Evolutionary conservation across 2,329 filamentous ascomycete species (phyloP), one percentile per base, ranked within the genome.

Genomic region (Epichloe sylvatica): DNA sequence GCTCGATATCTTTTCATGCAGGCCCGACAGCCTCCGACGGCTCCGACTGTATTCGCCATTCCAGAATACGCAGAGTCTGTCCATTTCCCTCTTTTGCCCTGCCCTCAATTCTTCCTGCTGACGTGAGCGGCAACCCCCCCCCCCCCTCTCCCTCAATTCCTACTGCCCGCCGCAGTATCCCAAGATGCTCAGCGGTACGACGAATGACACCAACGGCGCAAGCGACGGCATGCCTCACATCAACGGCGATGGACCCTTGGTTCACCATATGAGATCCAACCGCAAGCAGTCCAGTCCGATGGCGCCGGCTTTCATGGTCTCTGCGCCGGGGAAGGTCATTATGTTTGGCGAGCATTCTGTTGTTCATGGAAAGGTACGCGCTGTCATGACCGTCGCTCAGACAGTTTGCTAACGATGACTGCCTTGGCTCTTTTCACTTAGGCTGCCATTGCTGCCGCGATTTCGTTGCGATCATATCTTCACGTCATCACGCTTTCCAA

Each of bases 331-430:
- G 55, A 98, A 98, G 67, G 92, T 96, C 62, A 98, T 98, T 65
- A 87, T 97, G 48, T 97, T 91, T 69, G 92, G 92, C 57, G 92
- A 98, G 67, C 92, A 98, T 70, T 86, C 92, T 2, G 92, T 97
- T n/a, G 92, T 98, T 19, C 81, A 98, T 63, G 90, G 90, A 62
- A 97, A 96, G 78, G 85, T 86, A 70, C 50, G 69, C 35, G 69
- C 35, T 19, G 23, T 17, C 19, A 13, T 40, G 11, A 25, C 37
- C 11, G 23, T 25, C 36, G n/a, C 3, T 39, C 2, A 15, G 7
- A 8, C 19, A 19, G 3, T 45, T 23, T 25, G 15, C 49, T 49
- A 19, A 48, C 48, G 37, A 41, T 46, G 44, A 11, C 11, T 36
- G 33, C 41, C n/a, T 30, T 25, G 13, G 13, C 11, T 12, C 17